Percentiles rank a stretch among this genome's conserved stretches.
These are phyloP conservation scores for Candida sanyaensis DNA, from an alignment of 1,139 yeast genomes.

Conservation along the genomic window DNA sequence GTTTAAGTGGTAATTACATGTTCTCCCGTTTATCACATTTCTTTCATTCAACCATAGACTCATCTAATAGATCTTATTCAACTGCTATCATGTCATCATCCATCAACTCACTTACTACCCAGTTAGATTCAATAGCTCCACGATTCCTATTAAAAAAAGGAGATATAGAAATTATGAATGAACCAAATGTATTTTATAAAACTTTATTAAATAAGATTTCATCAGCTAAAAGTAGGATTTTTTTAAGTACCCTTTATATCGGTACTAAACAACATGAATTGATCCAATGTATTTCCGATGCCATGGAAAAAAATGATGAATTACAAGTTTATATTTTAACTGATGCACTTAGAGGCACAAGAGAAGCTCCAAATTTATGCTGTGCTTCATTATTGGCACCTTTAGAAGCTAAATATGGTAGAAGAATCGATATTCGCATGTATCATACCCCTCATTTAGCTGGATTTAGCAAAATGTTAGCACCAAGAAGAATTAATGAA, in stretches of 20 bases:
- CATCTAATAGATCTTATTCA: background rate
- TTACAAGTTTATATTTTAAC: conserved; percentile 72
- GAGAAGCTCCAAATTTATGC: conserved; percentile 82
- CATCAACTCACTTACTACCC: conserved; percentile 20
- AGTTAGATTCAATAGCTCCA: conserved; percentile 69
- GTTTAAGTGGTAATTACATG: background rate
- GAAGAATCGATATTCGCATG: conserved; percentile 76
- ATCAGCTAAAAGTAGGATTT: conserved; percentile 60
- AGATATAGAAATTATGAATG: conserved; percentile 62
- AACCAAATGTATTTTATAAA: conserved; percentile 71
- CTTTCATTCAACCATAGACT: background rate
- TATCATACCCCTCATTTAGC: conserved; percentile 87
- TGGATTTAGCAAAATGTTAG: conserved; percentile 62
- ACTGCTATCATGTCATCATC: background rate
- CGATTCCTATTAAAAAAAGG: conserved; percentile 61
- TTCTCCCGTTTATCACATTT: background rate
- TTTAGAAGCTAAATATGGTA: conserved; percentile 65
- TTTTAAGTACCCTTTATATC: conserved; percentile 81
- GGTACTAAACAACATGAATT: conserved; percentile 84
- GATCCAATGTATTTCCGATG: conserved; percentile 56
- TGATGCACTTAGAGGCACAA: conserved; percentile 89
- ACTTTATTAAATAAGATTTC: conserved; percentile 58
- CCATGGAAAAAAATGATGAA: conserved; percentile 58
- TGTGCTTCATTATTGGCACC: conserved; percentile 76
- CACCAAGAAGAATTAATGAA: conserved; percentile 88